Evolutionary conservation across 352 stramenopile species (phyloP), one percentile per base, ranked within the genome.

Genomic region (Halophytophthora batemanensis): DNA sequence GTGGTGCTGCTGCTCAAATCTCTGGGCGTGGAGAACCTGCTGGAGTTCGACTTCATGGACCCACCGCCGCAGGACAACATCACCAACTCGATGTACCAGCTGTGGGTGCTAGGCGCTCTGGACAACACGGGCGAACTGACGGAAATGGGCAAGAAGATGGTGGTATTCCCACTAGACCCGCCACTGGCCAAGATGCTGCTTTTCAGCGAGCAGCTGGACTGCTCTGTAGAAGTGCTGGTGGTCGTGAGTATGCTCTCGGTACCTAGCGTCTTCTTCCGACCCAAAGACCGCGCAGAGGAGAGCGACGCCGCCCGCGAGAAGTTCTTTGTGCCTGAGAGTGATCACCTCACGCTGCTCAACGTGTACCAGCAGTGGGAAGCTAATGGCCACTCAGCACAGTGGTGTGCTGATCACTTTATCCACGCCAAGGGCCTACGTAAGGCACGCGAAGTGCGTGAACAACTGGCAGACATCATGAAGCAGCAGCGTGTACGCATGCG

Each of bases 21-120:
- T 15, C 79, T 99, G 37, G 96, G 96, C 10, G 92, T 99, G 5
- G 88, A 97, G 29, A 93, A 96, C 55, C 62, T 98, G 23, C 76
- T 99, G 4, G 89, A 98, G 51, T 99, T 99, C 66, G 95, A 98
- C 67, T 99, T 99, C 60, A 99, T 99, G 96, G 95, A 99, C 57
- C 96, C 96, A 37, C 97, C 97, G 13, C 96, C 97, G 2, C 72
- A 92, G 41, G 83, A 93, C 50, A 99, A 98, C 65, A 98, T 99
- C 49, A 91, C 92, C 36, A 98, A 98, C 65, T 98, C 95, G 10
- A 95, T 99, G 77, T 99, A 99, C 71, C 96, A 99, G 74, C 78
- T 99, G 6, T 99, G 96, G 96, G 96, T 99, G 22, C 77, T 99
- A 4, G 96, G 96, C 21, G 97, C 97, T 14, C 72, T 99, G 1